Conservation (phyloP, 2,329 filamentous ascomycete species). For the Nothomitra cinnamomea region DNA sequence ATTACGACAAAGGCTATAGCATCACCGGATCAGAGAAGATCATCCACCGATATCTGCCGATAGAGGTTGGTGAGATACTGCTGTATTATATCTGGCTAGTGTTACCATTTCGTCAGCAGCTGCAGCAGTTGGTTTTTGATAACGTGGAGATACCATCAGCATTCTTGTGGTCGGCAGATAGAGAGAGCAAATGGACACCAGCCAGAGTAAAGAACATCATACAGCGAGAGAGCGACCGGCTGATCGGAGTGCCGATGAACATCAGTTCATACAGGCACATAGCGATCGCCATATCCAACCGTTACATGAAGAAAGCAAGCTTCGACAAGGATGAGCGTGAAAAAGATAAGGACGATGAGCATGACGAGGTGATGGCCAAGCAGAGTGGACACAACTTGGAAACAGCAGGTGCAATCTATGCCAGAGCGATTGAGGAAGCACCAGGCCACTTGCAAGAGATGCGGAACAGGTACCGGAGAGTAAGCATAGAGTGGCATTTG, state of each 20-base stretch:
- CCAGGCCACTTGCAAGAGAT: not conserved
- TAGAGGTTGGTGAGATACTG: slow-evolving; percentile 14
- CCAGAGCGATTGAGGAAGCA: not conserved
- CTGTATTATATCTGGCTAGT: slow-evolving; percentile 16
- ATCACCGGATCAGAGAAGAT: slow-evolving; percentile 14
- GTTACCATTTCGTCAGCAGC: slow-evolving; percentile 8
- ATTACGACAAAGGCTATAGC: slow-evolving; percentile 14
- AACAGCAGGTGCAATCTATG: not conserved
- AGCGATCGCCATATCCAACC: not conserved
- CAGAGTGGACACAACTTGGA: not conserved
- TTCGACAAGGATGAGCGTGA: not conserved
- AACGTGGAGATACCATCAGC: not conserved
- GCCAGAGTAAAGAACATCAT: not conserved
- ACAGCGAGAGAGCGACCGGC: not conserved
- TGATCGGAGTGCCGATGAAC: not conserved
- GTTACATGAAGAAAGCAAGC: not conserved
- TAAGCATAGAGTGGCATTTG: not conserved
- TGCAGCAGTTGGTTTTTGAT: not conserved
- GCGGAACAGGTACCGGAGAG: not conserved
- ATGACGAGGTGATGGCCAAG: not conserved
- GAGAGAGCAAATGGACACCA: not conserved
- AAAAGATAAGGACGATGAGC: not conserved
- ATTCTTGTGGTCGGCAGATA: not conserved
- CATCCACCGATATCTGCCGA: slow-evolving; percentile 15
- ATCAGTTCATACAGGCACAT: not conserved